Conservation (phyloP, 2,329 filamentous ascomycete genomes). For the Fusarium tuaranense region DNA sequence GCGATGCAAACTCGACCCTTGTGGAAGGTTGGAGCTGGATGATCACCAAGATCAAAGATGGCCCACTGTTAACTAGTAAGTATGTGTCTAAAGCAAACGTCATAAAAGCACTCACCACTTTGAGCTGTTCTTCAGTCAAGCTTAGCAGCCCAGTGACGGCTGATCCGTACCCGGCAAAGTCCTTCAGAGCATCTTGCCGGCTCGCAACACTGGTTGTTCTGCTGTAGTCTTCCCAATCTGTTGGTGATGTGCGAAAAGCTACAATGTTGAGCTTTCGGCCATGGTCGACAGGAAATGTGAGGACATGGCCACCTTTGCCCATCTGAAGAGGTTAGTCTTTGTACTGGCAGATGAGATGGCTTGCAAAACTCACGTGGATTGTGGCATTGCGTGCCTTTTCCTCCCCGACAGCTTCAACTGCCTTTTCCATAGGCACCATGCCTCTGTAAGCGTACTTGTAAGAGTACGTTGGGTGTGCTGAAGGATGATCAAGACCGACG, state of each 20-base stretch:
- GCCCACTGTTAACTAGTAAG: constrained; percentile 51
- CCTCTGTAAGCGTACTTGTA: constrained; percentile 70
- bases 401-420: constrained; percentile 60
- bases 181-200: constrained; percentile 48
- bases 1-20: constrained; percentile 60
- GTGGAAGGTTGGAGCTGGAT: constrained; percentile 56
- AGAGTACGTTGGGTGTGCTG: constrained; percentile 57
- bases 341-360: fast-evolving
- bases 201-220: constrained; percentile 28
- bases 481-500: constrained; percentile 55
- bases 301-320: constrained; percentile 65
- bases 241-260: constrained; percentile 53
- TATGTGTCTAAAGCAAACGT: fast-evolving
- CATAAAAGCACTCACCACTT: constrained; percentile 23
- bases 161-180: constrained; percentile 51
- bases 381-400: constrained; percentile 47
- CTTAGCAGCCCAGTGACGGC: constrained; percentile 47
- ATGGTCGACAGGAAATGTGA: constrained; percentile 69
- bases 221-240: constrained; percentile 45
- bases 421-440: constrained; percentile 61
- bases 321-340: constrained; percentile 29
- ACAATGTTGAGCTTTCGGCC: constrained; percentile 68
- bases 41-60: constrained; percentile 59
- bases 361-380: constrained; percentile 37
- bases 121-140: constrained; percentile 44